A percentile compares a stretch with the other conserved stretches of the same genome.
Evolutionary conservation across 2,329 filamentous ascomycete genomes (phyloP).

Genomic region (Penicillium sclerotigenum): DNA sequence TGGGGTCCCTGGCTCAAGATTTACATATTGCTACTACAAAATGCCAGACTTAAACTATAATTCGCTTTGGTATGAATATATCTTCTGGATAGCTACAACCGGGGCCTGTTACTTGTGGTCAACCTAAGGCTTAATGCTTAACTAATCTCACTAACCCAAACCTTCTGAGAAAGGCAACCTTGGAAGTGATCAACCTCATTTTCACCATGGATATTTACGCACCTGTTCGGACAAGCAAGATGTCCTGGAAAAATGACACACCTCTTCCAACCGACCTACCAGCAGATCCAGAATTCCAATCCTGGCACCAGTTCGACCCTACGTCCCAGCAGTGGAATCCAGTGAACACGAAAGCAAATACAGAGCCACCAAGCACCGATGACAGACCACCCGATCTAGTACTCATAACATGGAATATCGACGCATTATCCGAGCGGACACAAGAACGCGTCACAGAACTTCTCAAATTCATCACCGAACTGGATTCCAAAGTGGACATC

Average conservation of each 20-base stretch:
- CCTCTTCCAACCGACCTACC: neutral
- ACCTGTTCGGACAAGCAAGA: neutral
- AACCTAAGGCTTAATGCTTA: neutral
- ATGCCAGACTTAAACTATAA: neutral
- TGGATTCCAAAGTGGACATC: slow-evolving; percentile 2
- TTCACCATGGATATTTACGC: neutral
- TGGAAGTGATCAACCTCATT: neutral
- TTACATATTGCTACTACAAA: neutral
- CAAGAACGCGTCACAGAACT: slow-evolving; percentile 11
- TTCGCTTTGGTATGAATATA: neutral
- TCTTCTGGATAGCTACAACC: neutral
- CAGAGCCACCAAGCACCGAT: neutral
- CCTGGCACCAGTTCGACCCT: neutral
- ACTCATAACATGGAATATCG: slow-evolving; percentile 18
- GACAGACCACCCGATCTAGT: neutral
- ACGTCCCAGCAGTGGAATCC: neutral
- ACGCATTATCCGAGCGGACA: neutral
- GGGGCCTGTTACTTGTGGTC: neutral
- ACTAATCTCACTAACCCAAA: neutral
- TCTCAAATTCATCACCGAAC: slow-evolving; percentile 2
- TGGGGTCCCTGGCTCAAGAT: neutral
- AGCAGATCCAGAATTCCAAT: neutral
- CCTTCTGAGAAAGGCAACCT: neutral
- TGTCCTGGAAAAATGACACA: neutral
- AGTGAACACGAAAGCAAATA: neutral